phyloP scores from a whole-genome alignment of 345 rosid species.

The Bruguiera sexangula region DNA sequence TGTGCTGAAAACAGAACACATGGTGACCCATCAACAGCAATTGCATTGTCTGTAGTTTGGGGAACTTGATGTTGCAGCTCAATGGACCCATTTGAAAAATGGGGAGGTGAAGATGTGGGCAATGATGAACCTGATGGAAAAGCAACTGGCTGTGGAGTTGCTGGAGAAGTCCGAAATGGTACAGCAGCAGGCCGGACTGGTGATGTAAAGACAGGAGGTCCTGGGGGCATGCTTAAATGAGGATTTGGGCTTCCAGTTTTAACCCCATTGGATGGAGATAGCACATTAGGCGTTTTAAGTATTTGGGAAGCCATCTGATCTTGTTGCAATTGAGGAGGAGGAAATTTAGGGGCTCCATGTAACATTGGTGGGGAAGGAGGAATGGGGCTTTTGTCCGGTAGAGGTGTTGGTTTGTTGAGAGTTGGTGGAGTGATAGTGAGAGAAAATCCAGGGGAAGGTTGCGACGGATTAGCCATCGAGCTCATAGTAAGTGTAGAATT shows the following conservation, averaged over 20 bases:
- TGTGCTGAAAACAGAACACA: slow-evolving; percentile 71
- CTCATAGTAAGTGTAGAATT: slow-evolving; percentile 18
- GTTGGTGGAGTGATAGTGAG: slow-evolving; percentile 37
- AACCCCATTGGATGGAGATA: slow-evolving; percentile 64
- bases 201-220: slow-evolving; percentile 82
- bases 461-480: slow-evolving; percentile 65
- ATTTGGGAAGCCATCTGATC: slow-evolving; percentile 62
- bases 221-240: slow-evolving; percentile 89
- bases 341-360: slow-evolving; percentile 60
- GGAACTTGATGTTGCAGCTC: slow-evolving; percentile 53
- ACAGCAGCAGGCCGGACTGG: slow-evolving; percentile 95
- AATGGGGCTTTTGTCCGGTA: slow-evolving; percentile 38
- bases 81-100: slow-evolving; percentile 61
- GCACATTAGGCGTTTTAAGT: slow-evolving; percentile 39
- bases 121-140: slow-evolving; percentile 68
- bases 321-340: slow-evolving; percentile 54
- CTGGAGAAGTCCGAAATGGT: slow-evolving; percentile 85
- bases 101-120: slow-evolving; percentile 79
- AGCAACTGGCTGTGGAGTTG: slow-evolving; percentile 89
- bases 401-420: slow-evolving; percentile 40
- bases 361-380: slow-evolving; percentile 45
- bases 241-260: slow-evolving; percentile 63
- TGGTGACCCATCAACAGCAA: slow-evolving; percentile 41
- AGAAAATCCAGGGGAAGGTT: slow-evolving; percentile 47
- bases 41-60: slow-evolving; percentile 50